These are phyloP conservation scores for Ogataea naganishii DNA, from an alignment of 805 yeast genomes.

Conservation along the genomic window DNA sequence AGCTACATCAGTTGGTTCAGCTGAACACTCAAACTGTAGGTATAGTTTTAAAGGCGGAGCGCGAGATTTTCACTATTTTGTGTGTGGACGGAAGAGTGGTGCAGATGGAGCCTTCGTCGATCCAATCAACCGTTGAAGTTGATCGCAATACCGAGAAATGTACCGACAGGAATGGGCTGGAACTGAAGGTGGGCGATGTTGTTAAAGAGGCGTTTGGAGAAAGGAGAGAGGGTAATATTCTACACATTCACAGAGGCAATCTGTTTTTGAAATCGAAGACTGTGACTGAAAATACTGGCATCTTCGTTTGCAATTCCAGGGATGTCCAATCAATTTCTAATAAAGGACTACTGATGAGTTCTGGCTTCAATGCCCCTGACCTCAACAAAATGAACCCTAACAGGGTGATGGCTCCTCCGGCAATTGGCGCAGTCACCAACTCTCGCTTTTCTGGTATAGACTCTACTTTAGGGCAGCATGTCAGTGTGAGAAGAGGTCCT, in stretches of 20 bases:
- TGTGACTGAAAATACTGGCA: slow-evolving; percentile 80
- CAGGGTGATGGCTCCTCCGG: slow-evolving; percentile 50
- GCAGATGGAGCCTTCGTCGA: slow-evolving; percentile 70
- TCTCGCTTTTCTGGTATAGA: slow-evolving; percentile 68
- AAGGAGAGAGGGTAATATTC: slow-evolving; percentile 77
- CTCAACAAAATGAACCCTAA: slow-evolving; percentile 84
- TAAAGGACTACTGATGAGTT: slow-evolving; percentile 56
- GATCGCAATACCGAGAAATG: slow-evolving; percentile 68
- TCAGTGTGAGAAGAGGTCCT: slow-evolving; percentile 82
- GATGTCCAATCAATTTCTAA: slow-evolving; percentile 80
- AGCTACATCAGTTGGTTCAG: slow-evolving; percentile 83
- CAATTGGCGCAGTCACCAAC: slow-evolving; percentile 39
- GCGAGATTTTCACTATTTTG: slow-evolving; percentile 72
- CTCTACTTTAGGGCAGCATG: slow-evolving; percentile 72
- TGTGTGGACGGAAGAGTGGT: slow-evolving; percentile 74
- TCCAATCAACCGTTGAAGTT: slow-evolving; percentile 64
- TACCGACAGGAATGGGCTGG: slow-evolving; percentile 78
- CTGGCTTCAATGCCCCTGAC: slow-evolving; percentile 50
- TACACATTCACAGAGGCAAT: slow-evolving; percentile 76
- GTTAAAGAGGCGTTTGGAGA: slow-evolving; percentile 83
- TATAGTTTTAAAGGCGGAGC: slow-evolving; percentile 82
- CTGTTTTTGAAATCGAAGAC: slow-evolving; percentile 78
- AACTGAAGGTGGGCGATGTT: slow-evolving; percentile 83
- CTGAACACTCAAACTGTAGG: slow-evolving; percentile 82
- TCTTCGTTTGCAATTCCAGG: slow-evolving; percentile 70